Base-by-base conservation (phyloP, 371 early-diverging fungal genomes). In the Lichtheimia ornata region DNA sequence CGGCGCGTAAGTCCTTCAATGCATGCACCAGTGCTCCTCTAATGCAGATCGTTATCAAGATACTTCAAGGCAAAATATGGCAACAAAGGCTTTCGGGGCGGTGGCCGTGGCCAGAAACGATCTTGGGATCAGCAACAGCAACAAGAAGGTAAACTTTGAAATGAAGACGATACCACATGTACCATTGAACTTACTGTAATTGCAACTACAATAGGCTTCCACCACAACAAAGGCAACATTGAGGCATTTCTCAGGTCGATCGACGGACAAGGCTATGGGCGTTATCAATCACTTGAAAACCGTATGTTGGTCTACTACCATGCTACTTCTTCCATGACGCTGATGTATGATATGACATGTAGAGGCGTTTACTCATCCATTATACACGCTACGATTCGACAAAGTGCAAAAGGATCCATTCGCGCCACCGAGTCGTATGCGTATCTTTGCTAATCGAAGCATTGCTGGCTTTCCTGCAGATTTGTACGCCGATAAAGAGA, bases 361-460 rank as follows among this genome's bases (percentile, higher is more conserved):
- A 56, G 57, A 27, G 3, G 5, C 2, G 6, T 56, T 41, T 5
- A 14, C 30, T 9, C 43, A 66, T 62, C 60, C 53, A 15, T 18
- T n/a, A 22, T 80, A 67, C 56, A 27, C 65, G 1, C 67, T 77
- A 40, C 13, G 17, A 1, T 64, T 80, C 41, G 73, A 74, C 41
- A 57, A 65, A 28, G 56, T 80, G 6, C 82, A 84, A 58, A 49
- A 61, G 2, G 84, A 83, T 44, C 73, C 81, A 1, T 82, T 63
- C 58, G 85, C 85, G 4, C 73, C 82, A 3, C 76, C 83, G 1
- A 73, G 73, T 41, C 42, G 55, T 35, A 60, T 83, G 6, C 67
- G 83, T 2, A 60, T 81, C 1, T 56, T 50, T 5, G 64, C 83
- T 6, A 41, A 56, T 15, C 69, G 71, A 44, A 12, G 43, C 0